Percentiles rank a stretch among this genome's conserved stretches.
These are phyloP conservation scores for Umbelopsis sp. DNA, from an alignment of 192 early-diverging fungal genomes.

Conservation along the genomic window DNA sequence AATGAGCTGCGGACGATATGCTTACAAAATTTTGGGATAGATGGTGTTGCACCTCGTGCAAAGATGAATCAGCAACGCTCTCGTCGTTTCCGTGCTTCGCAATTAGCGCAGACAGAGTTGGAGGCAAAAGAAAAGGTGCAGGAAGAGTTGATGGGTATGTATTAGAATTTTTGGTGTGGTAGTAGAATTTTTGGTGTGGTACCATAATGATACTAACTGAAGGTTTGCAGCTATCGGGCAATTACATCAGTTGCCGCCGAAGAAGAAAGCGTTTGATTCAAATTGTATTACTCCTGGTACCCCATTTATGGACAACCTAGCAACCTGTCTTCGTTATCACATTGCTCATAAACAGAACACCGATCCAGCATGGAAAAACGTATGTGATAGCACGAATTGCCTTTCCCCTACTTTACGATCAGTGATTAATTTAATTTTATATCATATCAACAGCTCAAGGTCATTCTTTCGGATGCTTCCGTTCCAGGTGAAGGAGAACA, in stretches of 20 bases:
- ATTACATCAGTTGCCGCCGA: constrained; percentile 47
- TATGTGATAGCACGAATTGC: constrained; percentile 23
- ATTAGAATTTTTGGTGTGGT: neutral
- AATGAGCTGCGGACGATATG: neutral
- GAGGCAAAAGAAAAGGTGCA: constrained; percentile 65
- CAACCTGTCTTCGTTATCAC: constrained; percentile 85
- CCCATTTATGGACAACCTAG: constrained; percentile 92
- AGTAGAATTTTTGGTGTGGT: neutral
- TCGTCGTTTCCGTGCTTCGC: constrained; percentile 93
- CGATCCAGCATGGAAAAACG: constrained; percentile 83
- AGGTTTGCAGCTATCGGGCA: constrained; percentile 52
- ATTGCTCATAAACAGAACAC: constrained; percentile 84
- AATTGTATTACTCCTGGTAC: constrained; percentile 99
- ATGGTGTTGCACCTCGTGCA: constrained; percentile 98
- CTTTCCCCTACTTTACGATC: neutral
- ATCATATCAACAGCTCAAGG: constrained; percentile 57
- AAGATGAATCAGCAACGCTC: constrained; percentile 99
- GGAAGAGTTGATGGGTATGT: constrained; percentile 26
- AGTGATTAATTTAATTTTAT: neutral
- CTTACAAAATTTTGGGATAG: constrained; percentile 28
- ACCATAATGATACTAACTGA: constrained; percentile 18
- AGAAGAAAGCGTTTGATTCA: constrained; percentile 80
- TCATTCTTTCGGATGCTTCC: constrained; percentile 91
- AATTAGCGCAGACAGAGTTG: constrained; percentile 41
- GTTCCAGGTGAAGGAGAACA: constrained; percentile 99